A percentile compares a stretch with the other conserved stretches of the same genome.
phyloP scores from a whole-genome alignment of 371 early-diverging fungal genomes.

The Mucor indicus region DNA sequence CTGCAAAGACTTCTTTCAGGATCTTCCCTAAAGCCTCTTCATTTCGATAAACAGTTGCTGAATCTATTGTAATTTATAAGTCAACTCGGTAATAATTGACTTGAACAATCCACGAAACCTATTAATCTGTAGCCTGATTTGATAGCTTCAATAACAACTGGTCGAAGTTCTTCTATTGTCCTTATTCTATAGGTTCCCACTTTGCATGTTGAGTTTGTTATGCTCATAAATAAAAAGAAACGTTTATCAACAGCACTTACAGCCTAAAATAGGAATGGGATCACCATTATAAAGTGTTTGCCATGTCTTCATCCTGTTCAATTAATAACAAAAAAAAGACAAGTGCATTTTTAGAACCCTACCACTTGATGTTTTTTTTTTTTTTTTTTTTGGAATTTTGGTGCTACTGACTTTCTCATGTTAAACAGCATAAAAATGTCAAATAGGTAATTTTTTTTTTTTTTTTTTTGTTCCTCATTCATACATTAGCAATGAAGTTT shows the following conservation, averaged over 20 bases:
- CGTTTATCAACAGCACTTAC: no score
- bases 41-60: constrained; percentile 82
- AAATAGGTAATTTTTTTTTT: background rate
- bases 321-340: background rate
- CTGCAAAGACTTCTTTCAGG: constrained; percentile 58
- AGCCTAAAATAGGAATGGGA: constrained; percentile 14
- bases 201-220: constrained; percentile 11
- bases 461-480: background rate
- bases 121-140: constrained; percentile 67
- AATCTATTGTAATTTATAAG: constrained; percentile 39
- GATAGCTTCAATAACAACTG: constrained; percentile 57
- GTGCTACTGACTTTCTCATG: background rate
- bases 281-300: constrained; percentile 6
- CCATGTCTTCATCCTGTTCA: background rate
- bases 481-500: constrained; percentile 11
- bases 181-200: constrained; percentile 75
- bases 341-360: no score
- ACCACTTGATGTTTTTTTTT: no score
- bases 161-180: constrained; percentile 40
- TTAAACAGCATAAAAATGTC: background rate
- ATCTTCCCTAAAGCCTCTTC: constrained; percentile 79
- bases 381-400: background rate
- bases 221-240: no score
- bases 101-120: constrained; percentile 37
- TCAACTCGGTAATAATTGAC: background rate